These are phyloP conservation scores for Trichomonas tenax DNA, from an alignment of 208 protist species.

Conservation along the genomic window DNA sequence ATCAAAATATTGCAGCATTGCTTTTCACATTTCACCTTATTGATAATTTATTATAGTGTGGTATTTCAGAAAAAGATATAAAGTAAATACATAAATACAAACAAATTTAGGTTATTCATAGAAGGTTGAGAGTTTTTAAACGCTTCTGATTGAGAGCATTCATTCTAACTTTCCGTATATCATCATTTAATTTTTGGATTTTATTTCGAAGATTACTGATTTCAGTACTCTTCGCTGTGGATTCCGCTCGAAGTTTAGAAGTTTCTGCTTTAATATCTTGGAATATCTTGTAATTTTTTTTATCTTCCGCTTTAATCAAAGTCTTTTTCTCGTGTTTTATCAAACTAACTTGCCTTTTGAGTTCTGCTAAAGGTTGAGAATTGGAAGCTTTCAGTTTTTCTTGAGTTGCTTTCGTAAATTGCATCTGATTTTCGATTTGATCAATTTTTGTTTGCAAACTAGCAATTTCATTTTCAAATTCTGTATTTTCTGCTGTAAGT, in stretches of 20 bases:
- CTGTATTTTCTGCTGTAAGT: neutral
- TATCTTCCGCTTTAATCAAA: neutral
- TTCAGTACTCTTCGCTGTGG: neutral
- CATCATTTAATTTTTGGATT: neutral
- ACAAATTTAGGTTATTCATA: neutral
- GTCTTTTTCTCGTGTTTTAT: neutral
- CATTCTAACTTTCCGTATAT: neutral
- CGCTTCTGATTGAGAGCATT: neutral
- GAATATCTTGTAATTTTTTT: neutral
- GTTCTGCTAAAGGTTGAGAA: neutral
- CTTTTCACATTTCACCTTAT: too few species aligned
- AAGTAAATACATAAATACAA: neutral
- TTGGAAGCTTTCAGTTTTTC: neutral
- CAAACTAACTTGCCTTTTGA: neutral
- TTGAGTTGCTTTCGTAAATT: neutral
- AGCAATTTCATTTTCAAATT: neutral
- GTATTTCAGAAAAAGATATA: too few species aligned
- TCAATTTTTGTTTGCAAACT: neutral
- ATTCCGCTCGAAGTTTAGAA: neutral
- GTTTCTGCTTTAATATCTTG: neutral
- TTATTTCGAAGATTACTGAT: neutral
- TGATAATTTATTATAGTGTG: too few species aligned
- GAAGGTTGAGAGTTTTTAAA: neutral
- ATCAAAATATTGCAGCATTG: too few species aligned
- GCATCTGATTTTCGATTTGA: neutral